phyloP scores from a whole-genome alignment of 495 filamentous ascomycete species.

The Echria macrotheca region DNA sequence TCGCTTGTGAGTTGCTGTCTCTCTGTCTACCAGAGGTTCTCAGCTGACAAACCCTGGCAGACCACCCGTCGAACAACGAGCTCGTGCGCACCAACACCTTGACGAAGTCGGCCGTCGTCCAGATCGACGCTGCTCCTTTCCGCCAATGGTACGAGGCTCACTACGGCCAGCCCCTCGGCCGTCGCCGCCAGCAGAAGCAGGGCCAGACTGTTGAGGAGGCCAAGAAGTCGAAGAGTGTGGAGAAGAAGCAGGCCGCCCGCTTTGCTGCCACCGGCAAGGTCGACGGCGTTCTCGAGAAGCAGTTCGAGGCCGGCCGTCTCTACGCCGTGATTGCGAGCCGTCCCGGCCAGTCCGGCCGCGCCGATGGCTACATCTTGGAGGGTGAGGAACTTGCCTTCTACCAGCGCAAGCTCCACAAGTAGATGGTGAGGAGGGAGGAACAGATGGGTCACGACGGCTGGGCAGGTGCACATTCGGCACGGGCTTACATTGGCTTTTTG shows the following conservation, averaged over 20 bases:
- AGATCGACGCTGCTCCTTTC: slow-evolving; percentile 98
- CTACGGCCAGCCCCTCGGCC: slow-evolving; percentile 85
- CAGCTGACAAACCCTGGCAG: slow-evolving; percentile 4
- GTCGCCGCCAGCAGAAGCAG: slow-evolving; percentile 80
- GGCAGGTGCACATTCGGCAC: slow-evolving; percentile 13
- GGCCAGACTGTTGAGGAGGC: slow-evolving; percentile 56
- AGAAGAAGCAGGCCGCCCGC: slow-evolving; percentile 92
- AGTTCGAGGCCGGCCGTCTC: slow-evolving; percentile 97
- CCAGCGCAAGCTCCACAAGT: slow-evolving; percentile 95
- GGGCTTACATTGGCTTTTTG: slow-evolving; percentile 28
- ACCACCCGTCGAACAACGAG: slow-evolving; percentile 99
- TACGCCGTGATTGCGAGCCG: slow-evolving; percentile 87
- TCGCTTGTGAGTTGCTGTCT: slow-evolving; percentile 53
- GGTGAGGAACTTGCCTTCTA: slow-evolving; percentile 99
- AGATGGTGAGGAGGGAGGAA: slow-evolving; percentile 39
- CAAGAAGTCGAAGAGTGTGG: slow-evolving; percentile 87
- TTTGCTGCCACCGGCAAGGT: slow-evolving; percentile 82
- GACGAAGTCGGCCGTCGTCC: slow-evolving; percentile 96
- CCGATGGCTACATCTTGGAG: slow-evolving; percentile 97
- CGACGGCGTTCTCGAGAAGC: slow-evolving; percentile 83
- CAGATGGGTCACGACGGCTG: slow-evolving; percentile 9
- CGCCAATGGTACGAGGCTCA: slow-evolving; percentile 99
- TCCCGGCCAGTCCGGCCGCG: slow-evolving; percentile 93
- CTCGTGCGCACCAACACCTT: slow-evolving; percentile 99
- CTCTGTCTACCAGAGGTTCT: neutral